These are phyloP conservation scores for Cladosporium sphaerospermum DNA, from an alignment of 2,329 filamentous ascomycete species.

Conservation along the genomic window DNA sequence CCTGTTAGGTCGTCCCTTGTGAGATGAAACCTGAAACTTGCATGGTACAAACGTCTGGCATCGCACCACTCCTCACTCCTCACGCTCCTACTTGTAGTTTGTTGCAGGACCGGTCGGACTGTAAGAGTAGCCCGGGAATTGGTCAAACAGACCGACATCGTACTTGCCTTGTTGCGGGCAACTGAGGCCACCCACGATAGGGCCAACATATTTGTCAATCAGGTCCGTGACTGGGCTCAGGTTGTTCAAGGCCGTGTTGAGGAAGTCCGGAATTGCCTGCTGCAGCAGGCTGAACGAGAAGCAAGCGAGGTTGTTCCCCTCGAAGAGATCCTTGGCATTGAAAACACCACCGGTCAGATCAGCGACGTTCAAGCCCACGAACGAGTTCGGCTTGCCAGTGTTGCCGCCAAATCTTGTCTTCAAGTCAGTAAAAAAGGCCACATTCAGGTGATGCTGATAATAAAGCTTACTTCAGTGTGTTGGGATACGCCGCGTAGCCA, in stretches of 20 bases:
- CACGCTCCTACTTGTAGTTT: conserved; percentile 13
- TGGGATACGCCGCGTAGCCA: conserved; percentile 1
- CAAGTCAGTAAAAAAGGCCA: background rate
- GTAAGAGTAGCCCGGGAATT: conserved; percentile 23
- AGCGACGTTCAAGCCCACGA: conserved; percentile 30
- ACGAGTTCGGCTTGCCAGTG: conserved; percentile 30
- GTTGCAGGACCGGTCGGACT: conserved; percentile 19
- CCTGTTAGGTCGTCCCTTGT: no score
- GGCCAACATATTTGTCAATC: conserved; percentile 18
- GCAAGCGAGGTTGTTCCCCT: conserved; percentile 34
- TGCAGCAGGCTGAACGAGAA: conserved; percentile 32
- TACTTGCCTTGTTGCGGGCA: conserved; percentile 18
- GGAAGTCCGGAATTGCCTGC: conserved; percentile 28
- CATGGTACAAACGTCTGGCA: no score
- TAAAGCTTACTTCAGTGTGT: background rate
- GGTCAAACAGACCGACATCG: conserved; percentile 18
- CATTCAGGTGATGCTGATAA: background rate
- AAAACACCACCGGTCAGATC: conserved; percentile 38
- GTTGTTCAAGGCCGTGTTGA: conserved; percentile 12
- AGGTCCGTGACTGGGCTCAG: conserved; percentile 16
- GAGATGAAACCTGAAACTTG: no score
- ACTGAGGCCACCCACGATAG: conserved; percentile 17
- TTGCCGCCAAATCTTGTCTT: conserved; percentile 30
- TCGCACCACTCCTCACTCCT: no score
- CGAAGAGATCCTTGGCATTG: conserved; percentile 28